Evolutionary conservation across 2,329 filamentous ascomycete genomes (phyloP), one percentile per base, ranked within the genome.

Genomic region (Verticillium albo-atrum): DNA sequence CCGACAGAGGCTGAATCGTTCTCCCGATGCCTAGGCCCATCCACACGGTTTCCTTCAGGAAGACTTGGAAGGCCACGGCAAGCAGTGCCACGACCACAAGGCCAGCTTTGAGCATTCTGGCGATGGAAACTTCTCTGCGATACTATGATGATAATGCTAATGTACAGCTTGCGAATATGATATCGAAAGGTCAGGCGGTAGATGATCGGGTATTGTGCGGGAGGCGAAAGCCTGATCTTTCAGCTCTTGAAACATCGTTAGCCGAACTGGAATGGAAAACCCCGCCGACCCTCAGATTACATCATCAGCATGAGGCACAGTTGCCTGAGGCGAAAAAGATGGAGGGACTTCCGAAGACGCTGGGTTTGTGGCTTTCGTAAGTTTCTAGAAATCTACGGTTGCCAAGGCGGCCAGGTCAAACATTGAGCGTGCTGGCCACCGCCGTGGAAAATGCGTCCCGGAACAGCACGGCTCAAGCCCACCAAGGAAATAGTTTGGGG

Each of bases 1-100:
- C 64, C 51, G 61, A 59, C 17, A 72, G 61, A 9, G 68, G 68
- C 56, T 70, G 68, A 25, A 67, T 55, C 0, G 57, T 63, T 58
- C 61, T 65, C 15, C 66, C 67, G n/a, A 70, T 54, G 1, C 67
- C 68, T 5, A 67, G 35, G 47, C 57, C 62, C 10, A 70, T 42
- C 47, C 55, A 60, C 20, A 70, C 56, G 15, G 66, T 32, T 9
- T 61, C 56, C 42, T 62, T 65, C 10, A 68, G 57, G 54, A 66
- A 54, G 17, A 61, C 23, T 55, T 68, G 65, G 26, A 66, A 62
- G 28, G 60, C 57, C 5, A 60, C 25, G 15, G 63, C 65, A 20
- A 65, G 23, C 3, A 68, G 26, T 52, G 61, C 60, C n/a, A 55
- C 52, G 37, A 65, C 27, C 7, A 60, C 28, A n/a, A 64, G 34